Conservation (phyloP, 257 asterid genomes). For the Eustoma russellianum region DNA sequence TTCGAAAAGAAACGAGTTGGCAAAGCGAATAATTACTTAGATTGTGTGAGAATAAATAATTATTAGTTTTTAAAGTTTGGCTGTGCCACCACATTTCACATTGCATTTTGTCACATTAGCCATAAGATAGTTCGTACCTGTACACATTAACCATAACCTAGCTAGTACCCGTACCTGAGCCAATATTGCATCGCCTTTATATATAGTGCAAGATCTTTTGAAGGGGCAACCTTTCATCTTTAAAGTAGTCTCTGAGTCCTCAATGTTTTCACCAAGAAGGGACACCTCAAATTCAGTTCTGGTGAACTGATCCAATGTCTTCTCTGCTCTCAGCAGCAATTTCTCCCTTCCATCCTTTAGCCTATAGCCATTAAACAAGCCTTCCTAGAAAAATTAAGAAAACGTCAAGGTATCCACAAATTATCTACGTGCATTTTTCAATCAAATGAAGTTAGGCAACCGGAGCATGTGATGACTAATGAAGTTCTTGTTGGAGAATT, state of each 20-base stretch:
- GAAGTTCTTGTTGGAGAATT: too few species aligned
- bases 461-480: conserved; percentile 1
- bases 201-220: conserved; percentile 83
- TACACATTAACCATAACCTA: too few species aligned
- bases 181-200: conserved; percentile 52
- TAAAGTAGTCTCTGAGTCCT: conserved; percentile 41
- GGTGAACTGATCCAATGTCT: conserved; percentile 29
- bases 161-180: conserved; percentile 51
- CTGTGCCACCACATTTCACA: too few species aligned
- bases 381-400: conserved; percentile 30
- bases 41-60: too few species aligned
- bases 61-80: too few species aligned
- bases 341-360: conserved; percentile 31
- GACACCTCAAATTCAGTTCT: conserved; percentile 52
- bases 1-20: too few species aligned
- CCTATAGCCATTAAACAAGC: conserved; percentile 59
- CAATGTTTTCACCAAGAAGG: conserved; percentile 27
- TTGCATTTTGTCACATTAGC: too few species aligned
- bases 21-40: too few species aligned
- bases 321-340: conserved; percentile 47
- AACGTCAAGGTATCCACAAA: neutral
- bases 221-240: conserved; percentile 82
- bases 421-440: too few species aligned
- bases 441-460: neutral
- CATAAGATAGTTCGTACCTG: too few species aligned